phyloP scores from a whole-genome alignment of 495 filamentous ascomycete species.

The Aspergillus nidulans region DNA sequence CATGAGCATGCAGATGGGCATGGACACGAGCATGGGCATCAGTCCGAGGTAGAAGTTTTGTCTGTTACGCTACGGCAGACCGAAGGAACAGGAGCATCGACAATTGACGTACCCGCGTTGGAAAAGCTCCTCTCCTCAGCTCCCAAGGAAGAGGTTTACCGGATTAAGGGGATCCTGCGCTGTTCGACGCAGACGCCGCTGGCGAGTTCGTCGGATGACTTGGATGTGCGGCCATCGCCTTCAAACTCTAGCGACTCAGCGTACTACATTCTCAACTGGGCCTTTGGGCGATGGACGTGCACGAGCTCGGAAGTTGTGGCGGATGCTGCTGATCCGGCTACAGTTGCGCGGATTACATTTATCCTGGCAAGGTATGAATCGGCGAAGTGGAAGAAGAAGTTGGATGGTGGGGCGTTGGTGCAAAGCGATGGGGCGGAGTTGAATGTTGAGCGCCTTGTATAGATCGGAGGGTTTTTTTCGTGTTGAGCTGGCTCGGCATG shows the following conservation, averaged over 20 bases:
- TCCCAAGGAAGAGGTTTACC: conserved; percentile 87
- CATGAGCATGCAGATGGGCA: conserved; percentile 25
- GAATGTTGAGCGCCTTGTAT: conserved; percentile 38
- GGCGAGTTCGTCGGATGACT: conserved; percentile 51
- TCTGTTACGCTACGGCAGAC: conserved; percentile 58
- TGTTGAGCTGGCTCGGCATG: conserved; percentile 16
- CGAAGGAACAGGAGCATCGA: conserved; percentile 18
- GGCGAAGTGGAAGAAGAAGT: conserved; percentile 80
- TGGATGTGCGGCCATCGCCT: conserved; percentile 2
- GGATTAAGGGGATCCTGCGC: conserved; percentile 83
- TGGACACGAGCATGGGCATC: conserved; percentile 61
- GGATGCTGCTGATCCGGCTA: conserved; percentile 35
- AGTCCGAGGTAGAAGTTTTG: conserved; percentile 86
- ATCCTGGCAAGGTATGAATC: conserved; percentile 83
- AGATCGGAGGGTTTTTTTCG: conserved; percentile 6
- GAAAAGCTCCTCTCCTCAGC: conserved; percentile 61
- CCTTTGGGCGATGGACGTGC: conserved; percentile 92
- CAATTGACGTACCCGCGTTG: conserved; percentile 62
- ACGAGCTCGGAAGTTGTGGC: conserved; percentile 52
- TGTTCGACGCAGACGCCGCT: conserved; percentile 50
- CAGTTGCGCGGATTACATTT: conserved; percentile 70
- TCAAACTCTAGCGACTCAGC: conserved; percentile 7
- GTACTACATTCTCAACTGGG: conserved; percentile 91
- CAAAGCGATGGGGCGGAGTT: conserved; percentile 39
- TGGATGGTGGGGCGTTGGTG: conserved; percentile 59